Conservation (phyloP, 192 early-diverging fungal species). For the Bifiguratus adelaidae region DNA sequence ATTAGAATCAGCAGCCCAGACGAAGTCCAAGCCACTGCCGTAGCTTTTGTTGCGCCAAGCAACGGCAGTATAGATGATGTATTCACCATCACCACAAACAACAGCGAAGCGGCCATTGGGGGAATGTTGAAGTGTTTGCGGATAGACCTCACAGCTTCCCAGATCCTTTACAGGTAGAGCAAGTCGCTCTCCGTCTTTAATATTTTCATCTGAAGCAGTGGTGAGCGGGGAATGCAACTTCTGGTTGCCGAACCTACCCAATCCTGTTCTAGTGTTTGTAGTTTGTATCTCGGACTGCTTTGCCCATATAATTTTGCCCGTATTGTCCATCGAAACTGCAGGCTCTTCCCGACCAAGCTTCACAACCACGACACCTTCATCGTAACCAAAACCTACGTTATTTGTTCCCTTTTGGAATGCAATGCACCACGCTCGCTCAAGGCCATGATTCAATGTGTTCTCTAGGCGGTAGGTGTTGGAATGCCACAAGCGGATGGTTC, state of each 20-base stretch:
- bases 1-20: slow-evolving; percentile 95
- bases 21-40: slow-evolving; percentile 90
- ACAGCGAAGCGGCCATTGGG: slow-evolving; percentile 99
- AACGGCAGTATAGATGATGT: slow-evolving; percentile 98
- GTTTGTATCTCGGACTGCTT: slow-evolving; percentile 94
- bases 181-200: slow-evolving; percentile 91
- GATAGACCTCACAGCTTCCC: slow-evolving; percentile 96
- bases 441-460: slow-evolving; percentile 94
- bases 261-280: slow-evolving; percentile 80
- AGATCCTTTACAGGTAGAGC: slow-evolving; percentile 82
- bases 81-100: slow-evolving; percentile 98
- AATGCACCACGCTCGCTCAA: slow-evolving; percentile 96
- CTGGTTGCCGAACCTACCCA: slow-evolving; percentile 21
- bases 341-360: slow-evolving; percentile 96
- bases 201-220: slow-evolving; percentile 46
- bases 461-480: slow-evolving; percentile 94
- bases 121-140: slow-evolving; percentile 89
- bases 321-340: slow-evolving; percentile 90
- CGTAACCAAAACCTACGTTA: slow-evolving; percentile 91
- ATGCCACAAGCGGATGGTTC: slow-evolving; percentile 92
- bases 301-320: slow-evolving; percentile 98
- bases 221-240: background rate
- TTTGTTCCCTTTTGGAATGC: slow-evolving; percentile 79
- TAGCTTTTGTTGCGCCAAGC: slow-evolving; percentile 99
- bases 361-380: slow-evolving; percentile 92